phyloP scores from a whole-genome alignment of 345 rosid species.

The Durio zibethinus region DNA sequence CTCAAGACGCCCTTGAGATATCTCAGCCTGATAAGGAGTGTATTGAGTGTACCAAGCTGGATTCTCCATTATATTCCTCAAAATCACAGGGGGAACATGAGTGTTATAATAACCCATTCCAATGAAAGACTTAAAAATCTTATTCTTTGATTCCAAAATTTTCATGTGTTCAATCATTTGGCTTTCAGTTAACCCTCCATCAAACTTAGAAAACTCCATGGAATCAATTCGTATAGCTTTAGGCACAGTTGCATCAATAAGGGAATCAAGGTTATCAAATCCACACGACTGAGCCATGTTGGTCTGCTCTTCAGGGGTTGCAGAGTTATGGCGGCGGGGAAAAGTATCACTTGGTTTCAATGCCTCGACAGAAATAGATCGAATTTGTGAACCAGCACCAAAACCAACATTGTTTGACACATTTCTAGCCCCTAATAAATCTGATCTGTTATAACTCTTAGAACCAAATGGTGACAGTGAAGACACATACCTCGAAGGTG shows the following conservation, averaged over 20 bases:
- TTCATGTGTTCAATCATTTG: conserved; percentile 85
- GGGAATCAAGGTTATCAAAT: conserved; percentile 59
- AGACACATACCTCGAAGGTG: conserved; percentile 71
- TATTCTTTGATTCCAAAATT: conserved; percentile 69
- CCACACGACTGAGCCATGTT: conserved; percentile 77
- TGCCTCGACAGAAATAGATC: conserved; percentile 72
- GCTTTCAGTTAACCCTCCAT: conserved; percentile 81
- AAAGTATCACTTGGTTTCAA: conserved; percentile 71
- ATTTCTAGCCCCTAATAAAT: conserved; percentile 24
- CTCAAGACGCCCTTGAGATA: conserved; percentile 90
- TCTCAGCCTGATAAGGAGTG: conserved; percentile 98
- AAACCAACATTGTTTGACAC: conserved; percentile 18
- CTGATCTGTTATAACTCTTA: conserved; percentile 25
- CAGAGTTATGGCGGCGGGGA: conserved; percentile 95
- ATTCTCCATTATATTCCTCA: conserved; percentile 94
- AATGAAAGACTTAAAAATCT: conserved; percentile 75
- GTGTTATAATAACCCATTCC: conserved; percentile 98
- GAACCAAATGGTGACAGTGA: conserved; percentile 59
- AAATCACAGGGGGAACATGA: conserved; percentile 81
- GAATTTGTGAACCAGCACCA: conserved; percentile 47
- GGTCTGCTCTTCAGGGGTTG: conserved; percentile 78
- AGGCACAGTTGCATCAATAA: conserved; percentile 90
- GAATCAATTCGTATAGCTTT: conserved; percentile 86
- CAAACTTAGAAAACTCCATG: conserved; percentile 84
- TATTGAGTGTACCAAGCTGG: conserved; percentile 99